phyloP scores from a whole-genome alignment of 805 yeast genomes.

The Nakazawaea peltata region DNA sequence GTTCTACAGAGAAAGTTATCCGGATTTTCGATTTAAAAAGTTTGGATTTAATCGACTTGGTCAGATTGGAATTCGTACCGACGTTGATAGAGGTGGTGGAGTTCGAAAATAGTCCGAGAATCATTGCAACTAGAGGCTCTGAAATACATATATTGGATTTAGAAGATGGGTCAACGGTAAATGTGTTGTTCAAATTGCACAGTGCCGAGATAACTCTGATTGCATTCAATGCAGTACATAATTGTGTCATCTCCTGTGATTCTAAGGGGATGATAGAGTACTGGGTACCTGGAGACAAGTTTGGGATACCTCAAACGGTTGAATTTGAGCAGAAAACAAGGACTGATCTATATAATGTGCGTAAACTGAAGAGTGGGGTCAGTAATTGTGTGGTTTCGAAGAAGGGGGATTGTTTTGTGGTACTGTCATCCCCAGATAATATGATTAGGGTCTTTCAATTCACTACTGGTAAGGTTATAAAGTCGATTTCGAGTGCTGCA shows the following conservation, averaged over 20 bases:
- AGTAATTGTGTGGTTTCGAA: conserved; percentile 16
- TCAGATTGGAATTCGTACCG: conserved; percentile 21
- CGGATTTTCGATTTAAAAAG: conserved; percentile 26
- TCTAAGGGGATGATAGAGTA: conserved; percentile 26
- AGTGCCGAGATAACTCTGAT: conserved; percentile 15
- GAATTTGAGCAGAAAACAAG: conserved; percentile 30
- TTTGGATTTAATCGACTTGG: conserved; percentile 27
- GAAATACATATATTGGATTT: conserved; percentile 16
- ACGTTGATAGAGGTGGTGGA: conserved; percentile 15
- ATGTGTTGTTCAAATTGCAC: conserved; percentile 15
- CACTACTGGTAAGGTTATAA: conserved; percentile 23
- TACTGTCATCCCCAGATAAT: conserved; percentile 23
- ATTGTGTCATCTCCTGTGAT: conserved; percentile 22
- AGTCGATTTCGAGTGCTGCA: no score
- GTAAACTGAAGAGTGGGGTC: conserved; percentile 23
- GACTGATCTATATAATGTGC: conserved; percentile 29
- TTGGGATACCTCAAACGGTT: conserved; percentile 10
- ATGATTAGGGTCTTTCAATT: conserved; percentile 24
- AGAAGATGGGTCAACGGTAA: conserved; percentile 11
- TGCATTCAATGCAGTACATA: conserved; percentile 15
- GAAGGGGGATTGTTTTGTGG: conserved; percentile 21
- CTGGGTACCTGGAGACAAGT: conserved; percentile 19
- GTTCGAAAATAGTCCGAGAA: conserved; percentile 5
- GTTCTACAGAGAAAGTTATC: conserved; percentile 14
- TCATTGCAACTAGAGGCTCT: conserved; percentile 11